Conservation (phyloP, 441 rosid genomes). For the Erodium moschatum region DNA sequence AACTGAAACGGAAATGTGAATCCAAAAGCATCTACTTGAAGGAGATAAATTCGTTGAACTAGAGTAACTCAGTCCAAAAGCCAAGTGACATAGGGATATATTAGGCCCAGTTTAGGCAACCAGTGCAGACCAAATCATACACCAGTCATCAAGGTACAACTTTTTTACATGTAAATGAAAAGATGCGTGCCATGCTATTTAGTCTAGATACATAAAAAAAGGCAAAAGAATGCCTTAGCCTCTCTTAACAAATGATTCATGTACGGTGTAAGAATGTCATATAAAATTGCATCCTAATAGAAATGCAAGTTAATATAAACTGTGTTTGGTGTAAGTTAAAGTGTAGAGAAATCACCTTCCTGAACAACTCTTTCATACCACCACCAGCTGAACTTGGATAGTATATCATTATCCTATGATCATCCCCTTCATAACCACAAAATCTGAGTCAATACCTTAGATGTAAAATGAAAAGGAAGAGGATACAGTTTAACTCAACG, state of each 20-base stretch:
- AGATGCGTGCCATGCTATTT: not conserved
- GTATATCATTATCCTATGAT: constrained; percentile 97
- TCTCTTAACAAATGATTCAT: not conserved
- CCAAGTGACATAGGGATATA: not conserved
- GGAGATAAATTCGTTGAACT: not conserved
- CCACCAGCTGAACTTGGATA: constrained; percentile 99
- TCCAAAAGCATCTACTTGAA: not conserved
- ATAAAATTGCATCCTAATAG: not conserved
- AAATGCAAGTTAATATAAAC: constrained; percentile 3
- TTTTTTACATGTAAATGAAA: constrained; percentile 3
- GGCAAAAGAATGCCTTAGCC: not conserved
- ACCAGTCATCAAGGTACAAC: not conserved
- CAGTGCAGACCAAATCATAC: not conserved
- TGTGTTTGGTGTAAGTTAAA: not conserved
- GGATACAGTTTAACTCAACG: not conserved
- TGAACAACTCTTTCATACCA: constrained; percentile 97
- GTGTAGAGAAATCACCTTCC: constrained; percentile 52
- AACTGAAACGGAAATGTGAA: constrained; percentile 9
- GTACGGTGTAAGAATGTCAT: not conserved
- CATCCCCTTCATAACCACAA: constrained; percentile 61
- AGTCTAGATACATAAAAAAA: not conserved
- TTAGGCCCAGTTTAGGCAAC: not conserved
- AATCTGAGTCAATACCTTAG: constrained; percentile 14
- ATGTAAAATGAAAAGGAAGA: constrained; percentile 18
- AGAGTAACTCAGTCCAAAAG: constrained; percentile 1